Percentiles rank a stretch among this genome's conserved stretches.
Evolutionary conservation across 2,329 filamentous ascomycete genomes (phyloP).

Genomic region (Coniochaeta sp.): DNA sequence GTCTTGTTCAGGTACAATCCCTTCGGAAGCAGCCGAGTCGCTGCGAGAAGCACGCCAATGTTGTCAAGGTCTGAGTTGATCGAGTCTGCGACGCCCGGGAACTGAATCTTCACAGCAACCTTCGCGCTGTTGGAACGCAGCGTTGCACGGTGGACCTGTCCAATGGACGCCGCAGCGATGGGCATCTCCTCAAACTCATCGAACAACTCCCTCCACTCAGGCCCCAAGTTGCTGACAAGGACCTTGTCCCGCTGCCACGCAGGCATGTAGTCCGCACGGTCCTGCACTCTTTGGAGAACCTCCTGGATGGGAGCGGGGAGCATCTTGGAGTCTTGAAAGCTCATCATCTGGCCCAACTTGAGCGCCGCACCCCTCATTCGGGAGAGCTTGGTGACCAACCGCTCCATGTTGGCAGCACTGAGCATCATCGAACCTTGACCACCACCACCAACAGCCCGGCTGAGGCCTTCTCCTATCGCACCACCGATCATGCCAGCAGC

Average conservation of each 20-base stretch:
- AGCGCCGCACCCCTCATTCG: constrained; percentile 96
- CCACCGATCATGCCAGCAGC: constrained; percentile 95
- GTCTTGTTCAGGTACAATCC: constrained; percentile 95
- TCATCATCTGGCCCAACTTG: constrained; percentile 96
- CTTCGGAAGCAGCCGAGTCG: constrained; percentile 81
- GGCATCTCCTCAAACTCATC: constrained; percentile 81
- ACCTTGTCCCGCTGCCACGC: constrained; percentile 86
- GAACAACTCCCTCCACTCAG: constrained; percentile 79
- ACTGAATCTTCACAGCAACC: constrained; percentile 96
- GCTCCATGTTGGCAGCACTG: constrained; percentile 84
- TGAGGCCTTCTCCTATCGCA: constrained; percentile 77
- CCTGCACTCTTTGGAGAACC: constrained; percentile 89
- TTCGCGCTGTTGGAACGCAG: constrained; percentile 65
- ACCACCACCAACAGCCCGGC: constrained; percentile 65
- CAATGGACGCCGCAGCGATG: constrained; percentile 92
- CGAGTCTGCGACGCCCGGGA: constrained; percentile 89
- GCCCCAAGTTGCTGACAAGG: constrained; percentile 67
- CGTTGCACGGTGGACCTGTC: constrained; percentile 84
- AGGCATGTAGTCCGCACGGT: constrained; percentile 97
- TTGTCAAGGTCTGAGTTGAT: constrained; percentile 97
- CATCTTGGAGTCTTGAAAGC: constrained; percentile 95
- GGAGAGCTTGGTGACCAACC: constrained; percentile 85
- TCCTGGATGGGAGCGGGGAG: constrained; percentile 80
- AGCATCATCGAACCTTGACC: constrained; percentile 72
- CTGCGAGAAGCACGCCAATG: constrained; percentile 80